Evolutionary conservation across 2,329 filamentous ascomycete genomes (phyloP).

Genomic region (Phialophora tarda): DNA sequence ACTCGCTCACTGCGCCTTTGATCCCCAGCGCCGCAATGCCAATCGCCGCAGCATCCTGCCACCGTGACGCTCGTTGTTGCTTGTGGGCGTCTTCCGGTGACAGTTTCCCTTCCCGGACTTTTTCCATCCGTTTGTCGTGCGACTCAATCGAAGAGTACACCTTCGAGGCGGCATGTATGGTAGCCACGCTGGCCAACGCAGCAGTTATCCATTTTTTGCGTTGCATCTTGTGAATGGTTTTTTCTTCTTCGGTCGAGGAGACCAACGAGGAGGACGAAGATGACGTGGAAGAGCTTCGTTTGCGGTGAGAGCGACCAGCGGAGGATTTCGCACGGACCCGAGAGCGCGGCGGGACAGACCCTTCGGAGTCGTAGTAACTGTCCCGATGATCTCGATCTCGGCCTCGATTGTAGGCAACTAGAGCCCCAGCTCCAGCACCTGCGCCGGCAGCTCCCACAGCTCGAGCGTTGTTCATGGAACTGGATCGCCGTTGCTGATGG

Average conservation of each 20-base stretch:
- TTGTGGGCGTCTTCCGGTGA: constrained; percentile 67
- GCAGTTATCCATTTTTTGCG: constrained; percentile 71
- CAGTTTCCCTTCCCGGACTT: constrained; percentile 67
- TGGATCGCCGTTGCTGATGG: constrained; percentile 31
- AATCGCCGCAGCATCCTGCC: constrained; percentile 68
- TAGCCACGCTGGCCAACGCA: constrained; percentile 69
- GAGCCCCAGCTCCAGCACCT: constrained; percentile 34
- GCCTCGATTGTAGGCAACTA: constrained; percentile 25
- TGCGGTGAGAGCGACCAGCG: constrained; percentile 33
- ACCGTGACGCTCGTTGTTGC: constrained; percentile 66
- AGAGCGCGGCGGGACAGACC: constrained; percentile 38
- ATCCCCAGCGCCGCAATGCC: constrained; percentile 72
- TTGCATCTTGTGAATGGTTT: constrained; percentile 66
- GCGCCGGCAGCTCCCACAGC: constrained; percentile 28
- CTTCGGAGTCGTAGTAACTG: constrained; percentile 38
- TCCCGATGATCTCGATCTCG: constrained; percentile 21
- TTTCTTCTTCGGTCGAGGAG: constrained; percentile 67
- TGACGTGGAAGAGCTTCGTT: constrained; percentile 44
- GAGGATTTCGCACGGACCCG: constrained; percentile 36
- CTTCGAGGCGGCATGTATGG: constrained; percentile 70
- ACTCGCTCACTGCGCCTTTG: constrained; percentile 68
- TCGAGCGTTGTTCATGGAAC: constrained; percentile 33
- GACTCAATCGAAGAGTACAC: constrained; percentile 69
- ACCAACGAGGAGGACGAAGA: constrained; percentile 59
- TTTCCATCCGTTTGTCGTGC: constrained; percentile 64